These are phyloP conservation scores for Flaveria linearis DNA, from an alignment of 129 eudicot genomes.

Conservation along the genomic window DNA sequence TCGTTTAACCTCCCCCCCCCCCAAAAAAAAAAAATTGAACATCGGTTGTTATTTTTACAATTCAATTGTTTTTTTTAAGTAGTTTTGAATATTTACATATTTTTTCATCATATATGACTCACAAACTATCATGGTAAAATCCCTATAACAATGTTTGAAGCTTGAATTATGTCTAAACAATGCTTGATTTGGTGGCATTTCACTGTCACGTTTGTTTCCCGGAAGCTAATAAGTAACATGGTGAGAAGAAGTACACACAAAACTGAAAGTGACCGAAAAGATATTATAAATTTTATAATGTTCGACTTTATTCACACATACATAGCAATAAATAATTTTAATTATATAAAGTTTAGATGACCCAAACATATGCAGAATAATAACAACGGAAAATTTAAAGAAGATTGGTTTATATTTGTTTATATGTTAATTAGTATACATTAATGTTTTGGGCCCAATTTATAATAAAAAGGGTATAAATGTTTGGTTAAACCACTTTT, in stretches of 20 bases:
- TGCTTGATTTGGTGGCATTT: constrained; percentile 22
- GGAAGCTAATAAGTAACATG: constrained; percentile 21
- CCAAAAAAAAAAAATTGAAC: no score
- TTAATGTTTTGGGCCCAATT: constrained; percentile 1
- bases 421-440: neutral
- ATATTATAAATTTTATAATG: neutral
- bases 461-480: constrained; percentile 29
- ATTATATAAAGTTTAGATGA: neutral
- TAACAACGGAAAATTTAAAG: neutral
- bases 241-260: constrained; percentile 16
- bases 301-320: neutral
- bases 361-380: neutral
- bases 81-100: neutral
- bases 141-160: neutral
- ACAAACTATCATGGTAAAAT: neutral
- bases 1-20: no score
- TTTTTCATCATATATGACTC: neutral
- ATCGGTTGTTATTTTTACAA: no score
- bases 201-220: constrained; percentile 23
- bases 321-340: neutral
- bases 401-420: neutral
- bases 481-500: constrained; percentile 44
- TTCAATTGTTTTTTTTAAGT: no score
- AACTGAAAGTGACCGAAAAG: neutral
- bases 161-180: neutral